Percentiles rank a stretch among this genome's conserved stretches.
These are phyloP conservation scores for Cladosporium velox DNA, from an alignment of 2,329 filamentous ascomycete genomes.

Conservation along the genomic window DNA sequence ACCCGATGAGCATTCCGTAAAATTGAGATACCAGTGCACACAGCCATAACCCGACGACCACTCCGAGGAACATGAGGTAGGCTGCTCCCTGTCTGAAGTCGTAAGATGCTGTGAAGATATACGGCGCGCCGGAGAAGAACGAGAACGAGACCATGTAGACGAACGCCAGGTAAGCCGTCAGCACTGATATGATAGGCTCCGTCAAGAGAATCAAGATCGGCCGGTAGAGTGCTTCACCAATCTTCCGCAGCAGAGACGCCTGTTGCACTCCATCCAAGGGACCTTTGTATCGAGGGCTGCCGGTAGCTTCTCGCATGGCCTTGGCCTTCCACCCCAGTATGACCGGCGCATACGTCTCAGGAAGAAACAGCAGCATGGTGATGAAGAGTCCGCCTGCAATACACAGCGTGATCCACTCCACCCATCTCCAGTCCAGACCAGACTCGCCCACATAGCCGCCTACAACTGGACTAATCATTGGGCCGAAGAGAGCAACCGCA, in stretches of 20 bases:
- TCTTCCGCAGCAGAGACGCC: neutral
- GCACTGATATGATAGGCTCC: conserved; percentile 49
- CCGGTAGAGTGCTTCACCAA: conserved; percentile 19
- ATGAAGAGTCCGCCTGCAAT: conserved; percentile 34
- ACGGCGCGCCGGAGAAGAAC: conserved; percentile 7
- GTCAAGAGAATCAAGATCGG: conserved; percentile 27
- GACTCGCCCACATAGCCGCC: conserved; percentile 25
- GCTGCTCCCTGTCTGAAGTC: conserved; percentile 45
- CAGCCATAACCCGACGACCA: conserved; percentile 44
- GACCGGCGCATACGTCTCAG: conserved; percentile 53
- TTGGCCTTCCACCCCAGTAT: conserved; percentile 41
- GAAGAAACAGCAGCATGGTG: conserved; percentile 46
- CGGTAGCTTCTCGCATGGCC: conserved; percentile 35
- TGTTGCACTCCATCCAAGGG: conserved; percentile 15
- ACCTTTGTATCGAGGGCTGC: conserved; percentile 27
- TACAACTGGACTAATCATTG: conserved; percentile 27
- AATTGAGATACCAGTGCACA: conserved; percentile 33
- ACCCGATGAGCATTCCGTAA: conserved; percentile 30
- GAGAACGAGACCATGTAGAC: conserved; percentile 47
- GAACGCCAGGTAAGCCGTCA: conserved; percentile 56
- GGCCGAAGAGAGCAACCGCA: conserved; percentile 21
- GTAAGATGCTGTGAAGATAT: conserved; percentile 37
- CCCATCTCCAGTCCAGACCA: conserved; percentile 39
- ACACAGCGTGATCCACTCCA: conserved; percentile 44
- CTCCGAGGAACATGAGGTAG: conserved; percentile 49